Conservation (phyloP, 2,329 filamentous ascomycete genomes). For the Byssothecium circinans region DNA sequence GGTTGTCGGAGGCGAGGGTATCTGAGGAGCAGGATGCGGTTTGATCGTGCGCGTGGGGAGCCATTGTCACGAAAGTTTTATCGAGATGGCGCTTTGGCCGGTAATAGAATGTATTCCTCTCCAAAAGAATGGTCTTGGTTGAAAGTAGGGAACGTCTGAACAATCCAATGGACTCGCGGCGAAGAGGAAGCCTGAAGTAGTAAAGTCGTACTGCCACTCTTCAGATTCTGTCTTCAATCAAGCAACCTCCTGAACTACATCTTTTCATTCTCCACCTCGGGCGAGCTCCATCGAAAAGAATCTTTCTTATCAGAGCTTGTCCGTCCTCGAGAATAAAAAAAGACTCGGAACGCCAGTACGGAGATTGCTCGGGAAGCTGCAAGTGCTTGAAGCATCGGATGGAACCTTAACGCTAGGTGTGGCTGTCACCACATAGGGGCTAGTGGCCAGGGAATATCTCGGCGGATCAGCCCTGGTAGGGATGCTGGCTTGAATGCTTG, state of each 20-base stretch:
- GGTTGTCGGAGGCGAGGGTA: constrained; percentile 15
- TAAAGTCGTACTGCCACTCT: not conserved
- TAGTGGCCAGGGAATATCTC: constrained; percentile 9
- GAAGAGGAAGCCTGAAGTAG: not conserved
- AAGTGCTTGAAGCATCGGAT: not conserved
- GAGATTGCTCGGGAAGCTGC: constrained; percentile 1
- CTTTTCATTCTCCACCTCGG: not conserved
- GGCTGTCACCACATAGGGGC: no score
- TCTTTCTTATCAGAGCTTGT: not conserved
- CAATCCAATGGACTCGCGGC: no score
- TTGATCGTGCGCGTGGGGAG: constrained; percentile 5
- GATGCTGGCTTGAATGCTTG: not conserved
- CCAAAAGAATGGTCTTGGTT: not conserved
- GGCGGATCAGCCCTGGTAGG: constrained; percentile 2
- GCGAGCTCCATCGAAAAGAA: not conserved
- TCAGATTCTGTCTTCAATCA: not conserved
- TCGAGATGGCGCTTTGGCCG: not conserved
- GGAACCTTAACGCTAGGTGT: not conserved
- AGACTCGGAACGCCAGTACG: not conserved
- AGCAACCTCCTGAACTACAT: not conserved
- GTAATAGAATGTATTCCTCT: no score
- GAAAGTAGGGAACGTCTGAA: not conserved
- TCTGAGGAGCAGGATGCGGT: constrained; percentile 17
- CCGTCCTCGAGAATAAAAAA: not conserved
- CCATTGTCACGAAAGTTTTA: constrained; percentile 5